Percentiles rank a stretch among this genome's conserved stretches.
Conservation (phyloP, 1,284 basidiomycete species). For the Phylloboletellus chloephorus region DNA sequence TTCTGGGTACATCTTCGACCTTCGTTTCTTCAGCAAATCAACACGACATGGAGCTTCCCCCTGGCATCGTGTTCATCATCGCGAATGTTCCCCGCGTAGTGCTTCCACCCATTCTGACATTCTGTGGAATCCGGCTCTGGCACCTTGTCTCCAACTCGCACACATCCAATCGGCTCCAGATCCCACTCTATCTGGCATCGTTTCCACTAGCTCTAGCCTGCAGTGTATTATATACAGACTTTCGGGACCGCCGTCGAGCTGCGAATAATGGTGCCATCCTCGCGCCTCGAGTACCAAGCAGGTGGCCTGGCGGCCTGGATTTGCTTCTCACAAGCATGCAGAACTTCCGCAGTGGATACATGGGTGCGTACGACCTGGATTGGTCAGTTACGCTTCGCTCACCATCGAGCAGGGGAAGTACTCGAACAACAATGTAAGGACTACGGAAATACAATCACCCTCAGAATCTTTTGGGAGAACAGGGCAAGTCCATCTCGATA, state of each 20-base stretch:
- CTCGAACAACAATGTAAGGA: constrained; percentile 14
- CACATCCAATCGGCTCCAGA: constrained; percentile 18
- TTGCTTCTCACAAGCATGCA: constrained; percentile 21
- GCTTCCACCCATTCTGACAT: constrained; percentile 17
- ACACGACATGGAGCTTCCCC: constrained; percentile 23
- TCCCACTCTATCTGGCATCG: constrained; percentile 19
- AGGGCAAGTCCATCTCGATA: constrained; percentile 20
- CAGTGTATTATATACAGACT: constrained; percentile 18
- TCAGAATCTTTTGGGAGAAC: constrained; percentile 31
- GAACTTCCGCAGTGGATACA: constrained; percentile 30
- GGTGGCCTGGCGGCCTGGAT: constrained; percentile 32
- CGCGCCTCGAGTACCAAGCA: constrained; percentile 29
- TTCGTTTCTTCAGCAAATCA: not conserved
- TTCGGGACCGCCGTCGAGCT: constrained; percentile 28
- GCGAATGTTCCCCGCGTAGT: constrained; percentile 18
- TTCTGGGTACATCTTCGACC: not conserved
- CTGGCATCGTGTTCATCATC: constrained; percentile 25
- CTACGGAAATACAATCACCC: constrained; percentile 30
- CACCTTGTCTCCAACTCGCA: constrained; percentile 2
- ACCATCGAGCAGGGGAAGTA: constrained; percentile 28
- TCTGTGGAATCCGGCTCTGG: constrained; percentile 12
- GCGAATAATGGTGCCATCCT: constrained; percentile 31
- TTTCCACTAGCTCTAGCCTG: constrained; percentile 26
- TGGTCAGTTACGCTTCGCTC: not conserved
- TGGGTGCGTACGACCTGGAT: constrained; percentile 25